Base-by-base conservation (phyloP, 495 filamentous ascomycete genomes). In the Chaetomium cochliodes region DNA sequence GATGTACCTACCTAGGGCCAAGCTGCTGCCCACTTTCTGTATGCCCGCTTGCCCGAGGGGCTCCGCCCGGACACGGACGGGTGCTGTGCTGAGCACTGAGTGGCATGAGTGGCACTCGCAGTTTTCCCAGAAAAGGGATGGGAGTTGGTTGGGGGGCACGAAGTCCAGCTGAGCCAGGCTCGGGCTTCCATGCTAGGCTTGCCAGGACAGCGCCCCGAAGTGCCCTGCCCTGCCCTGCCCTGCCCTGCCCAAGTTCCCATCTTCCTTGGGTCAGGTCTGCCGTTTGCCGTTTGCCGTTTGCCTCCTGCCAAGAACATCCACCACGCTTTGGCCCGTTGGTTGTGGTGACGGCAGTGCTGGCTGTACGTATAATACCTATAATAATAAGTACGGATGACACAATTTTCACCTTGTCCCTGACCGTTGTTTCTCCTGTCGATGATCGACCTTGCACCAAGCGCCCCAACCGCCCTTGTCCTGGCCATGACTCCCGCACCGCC, bases 401-500 rank as follows among this genome's bases (percentile, higher is more conserved):
- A 59, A 59, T 58, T 59, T 59, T 59, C 57, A 49, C 54, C 30
- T 57, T 33, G 28, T 42, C 33, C 54, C 37, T 26, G 56, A 22
- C 52, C 25, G 44, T 65, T 51, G 51, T 42, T 44, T 46, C 63
- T 52, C 41, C 37, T 39, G 37, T 51, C 62, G 51, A 42, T 61
- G 51, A 39, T 57, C 37, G 25, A 55, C 20, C 30, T 28, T 37
- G 26, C 49, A 47, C 60, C 33, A 44, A 55, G 23, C 63, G 41
- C 57, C 41, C 41, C 56, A 60, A 64, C 54, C 60, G 54, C 66
- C 72, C 66, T 66, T 61, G 62, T 58, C 65, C 49, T 60, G 33
- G 65, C 62, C 56, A 70, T 73, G 67, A 55, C 68, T 72, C 65
- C 71, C 69, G 58, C 62, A 41, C 46, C 55, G 47, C 46, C 62